Percentiles rank a stretch among this genome's conserved stretches.
These are phyloP conservation scores for Ramularia collo-cygni DNA, from an alignment of 2,329 filamentous ascomycete genomes.

Conservation along the genomic window DNA sequence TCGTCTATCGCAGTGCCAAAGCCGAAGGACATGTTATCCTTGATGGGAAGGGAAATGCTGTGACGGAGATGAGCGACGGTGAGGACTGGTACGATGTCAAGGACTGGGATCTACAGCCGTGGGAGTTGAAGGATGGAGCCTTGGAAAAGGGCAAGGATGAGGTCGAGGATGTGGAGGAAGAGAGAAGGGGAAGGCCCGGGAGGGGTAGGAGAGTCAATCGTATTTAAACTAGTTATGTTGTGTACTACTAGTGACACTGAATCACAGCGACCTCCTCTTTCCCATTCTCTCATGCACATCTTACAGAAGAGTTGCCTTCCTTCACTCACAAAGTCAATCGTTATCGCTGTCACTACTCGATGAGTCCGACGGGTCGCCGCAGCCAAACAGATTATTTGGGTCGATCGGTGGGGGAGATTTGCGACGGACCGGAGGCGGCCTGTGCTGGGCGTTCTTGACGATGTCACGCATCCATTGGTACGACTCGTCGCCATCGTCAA, in stretches of 20 bases:
- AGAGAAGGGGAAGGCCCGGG: conserved; percentile 15
- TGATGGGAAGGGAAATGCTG: conserved; percentile 25
- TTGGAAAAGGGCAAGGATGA: conserved; percentile 79
- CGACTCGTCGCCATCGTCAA: too few relatives aligned
- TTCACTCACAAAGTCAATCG: too few relatives aligned
- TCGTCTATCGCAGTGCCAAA: conserved; percentile 68
- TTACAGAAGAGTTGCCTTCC: too few relatives aligned
- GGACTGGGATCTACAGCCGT: conserved; percentile 58
- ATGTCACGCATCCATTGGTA: too few relatives aligned
- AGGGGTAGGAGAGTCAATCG: conserved; percentile 19
- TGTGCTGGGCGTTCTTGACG: too few relatives aligned
- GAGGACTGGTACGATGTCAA: conserved; percentile 86
- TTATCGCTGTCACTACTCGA: too few relatives aligned
- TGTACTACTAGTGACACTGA: neutral
- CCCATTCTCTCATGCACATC: too few relatives aligned
- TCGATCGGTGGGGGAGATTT: too few relatives aligned
- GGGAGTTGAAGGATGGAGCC: conserved; percentile 47
- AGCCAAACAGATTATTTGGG: too few relatives aligned
- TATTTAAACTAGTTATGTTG: conserved; percentile 16
- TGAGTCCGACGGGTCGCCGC: too few relatives aligned
- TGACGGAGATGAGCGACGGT: conserved; percentile 69
- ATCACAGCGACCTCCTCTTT: too few relatives aligned
- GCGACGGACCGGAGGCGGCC: too few relatives aligned
- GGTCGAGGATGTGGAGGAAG: conserved; percentile 52
- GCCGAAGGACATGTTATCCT: conserved; percentile 64